Evolutionary conservation across 352 stramenopile species (phyloP).

Genomic region (Phytophthora fragariae): DNA sequence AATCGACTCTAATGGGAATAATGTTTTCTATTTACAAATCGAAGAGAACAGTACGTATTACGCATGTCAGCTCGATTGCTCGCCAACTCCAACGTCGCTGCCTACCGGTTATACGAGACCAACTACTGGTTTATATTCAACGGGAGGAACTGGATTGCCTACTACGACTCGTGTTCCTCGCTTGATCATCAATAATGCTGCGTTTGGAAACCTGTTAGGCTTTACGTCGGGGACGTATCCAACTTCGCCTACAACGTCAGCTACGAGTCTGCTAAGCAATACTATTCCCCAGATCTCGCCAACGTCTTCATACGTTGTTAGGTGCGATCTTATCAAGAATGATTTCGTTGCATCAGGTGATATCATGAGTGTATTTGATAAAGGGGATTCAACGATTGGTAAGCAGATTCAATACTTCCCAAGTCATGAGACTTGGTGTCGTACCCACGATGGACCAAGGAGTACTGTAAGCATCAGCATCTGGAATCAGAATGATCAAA

Average conservation of each 20-base stretch:
- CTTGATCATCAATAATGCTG: not conserved
- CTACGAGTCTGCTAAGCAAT: not conserved
- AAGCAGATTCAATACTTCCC: not conserved
- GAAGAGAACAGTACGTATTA: slow-evolving; percentile 24
- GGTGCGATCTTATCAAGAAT: not conserved
- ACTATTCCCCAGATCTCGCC: not conserved
- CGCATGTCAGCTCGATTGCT: not conserved
- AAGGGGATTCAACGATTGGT: not conserved
- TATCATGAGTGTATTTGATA: not conserved
- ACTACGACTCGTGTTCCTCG: not conserved
- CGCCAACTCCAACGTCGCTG: not conserved
- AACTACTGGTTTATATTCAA: not conserved
- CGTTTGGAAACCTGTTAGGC: not conserved
- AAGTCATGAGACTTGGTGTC: not conserved
- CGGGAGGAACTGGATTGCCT: not conserved
- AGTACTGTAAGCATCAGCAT: not conserved
- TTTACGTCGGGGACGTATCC: not conserved
- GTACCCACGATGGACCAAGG: not conserved
- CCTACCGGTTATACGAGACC: not conserved
- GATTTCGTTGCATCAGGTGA: not conserved
- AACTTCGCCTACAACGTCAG: no score
- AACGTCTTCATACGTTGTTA: not conserved
- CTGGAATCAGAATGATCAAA: no score
- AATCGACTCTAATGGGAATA: slow-evolving; percentile 7
- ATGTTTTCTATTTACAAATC: slow-evolving; percentile 21